Evolutionary conservation across 2,329 filamentous ascomycete genomes (phyloP), one percentile per base, ranked within the genome.

Genomic region (Sarocladium kiliense): DNA sequence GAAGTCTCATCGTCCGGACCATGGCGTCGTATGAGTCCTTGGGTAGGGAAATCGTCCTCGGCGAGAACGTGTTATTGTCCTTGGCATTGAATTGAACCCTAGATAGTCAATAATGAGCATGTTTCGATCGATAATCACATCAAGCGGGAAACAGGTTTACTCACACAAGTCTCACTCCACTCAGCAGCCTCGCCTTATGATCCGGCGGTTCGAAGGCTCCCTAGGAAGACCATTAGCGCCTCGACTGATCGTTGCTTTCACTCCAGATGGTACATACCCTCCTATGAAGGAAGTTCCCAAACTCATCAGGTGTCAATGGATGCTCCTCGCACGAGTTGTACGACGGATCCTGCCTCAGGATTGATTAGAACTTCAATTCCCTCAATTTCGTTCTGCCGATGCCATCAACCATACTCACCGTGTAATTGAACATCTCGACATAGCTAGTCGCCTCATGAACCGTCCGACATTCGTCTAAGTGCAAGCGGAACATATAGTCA

Each of bases 381-480:
- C 39, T 23, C 18, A 32, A n/a, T 23, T 11, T 23, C n/a, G 9
- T 23, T 9, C 14, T 27, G 19, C 18, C 7, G n/a, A 47, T 12
- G 25, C 19, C 3, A 4, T 27, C 23, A 27, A 12, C 23, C 12
- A 26, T 16, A 30, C 41, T 59, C 65, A 83, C 81, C 64, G 80
- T 77, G 60, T 82, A 84, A 60, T 84, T 84, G 61, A 81, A 74
- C 36, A 84, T 79, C 64, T 84, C 78, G 23, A 84, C 60, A 64
- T 81, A 85, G 59, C 70, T 75, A 18, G 80, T 84, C 54, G 68
- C 68, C 66, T 85, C 81, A 3, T 66, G 58, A 49, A 83, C 77
- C 30, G 72, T 69, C 21, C 68, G 72, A 63, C 78, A 83, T 45
- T 73, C 65, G 10, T 70, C 63, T 56, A 84, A 71, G 62, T 77